Evolutionary conservation across 495 filamentous ascomycete genomes (phyloP), one percentile per base, ranked within the genome.

Genomic region (Penicillium robsamsonii): DNA sequence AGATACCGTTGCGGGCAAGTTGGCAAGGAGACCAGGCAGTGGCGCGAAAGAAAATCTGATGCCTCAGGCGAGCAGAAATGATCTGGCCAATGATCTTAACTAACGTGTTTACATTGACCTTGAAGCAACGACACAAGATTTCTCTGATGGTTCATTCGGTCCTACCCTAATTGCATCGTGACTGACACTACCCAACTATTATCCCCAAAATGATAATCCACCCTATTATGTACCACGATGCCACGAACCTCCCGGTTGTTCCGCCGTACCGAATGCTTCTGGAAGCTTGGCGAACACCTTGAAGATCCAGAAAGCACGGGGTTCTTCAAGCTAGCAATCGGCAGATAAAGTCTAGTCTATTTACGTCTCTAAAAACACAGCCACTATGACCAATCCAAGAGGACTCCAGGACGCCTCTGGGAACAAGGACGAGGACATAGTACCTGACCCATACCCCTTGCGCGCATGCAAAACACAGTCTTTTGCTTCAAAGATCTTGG

Each of bases 391-490:
- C 17, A 30, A 7, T 10, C 20, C 27, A 12, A 40, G 11, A 20
- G n/a, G 45, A n/a, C 12, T 3, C 29, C 15, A 41, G 20, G 25
- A 29, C n/a, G 24, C 37, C 30, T 37, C 33, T 31, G 17, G 25
- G 22, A 42, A 57, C 50, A 38, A 47, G 50, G 55, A 48, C 35
- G 20, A 53, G 50, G 59, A 59, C 59, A 61, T 53, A n/a, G 65
- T 65, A 68, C 61, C 59, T 67, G 65, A 60, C 30, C 65, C 62
- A 68, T 47, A 47, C 63, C 65, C 65, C 65, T 68, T 68, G 62
- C 65, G 40, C 51, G 43, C 31, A 58, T 46, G 31, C 50, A 44
- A 53, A 60, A 61, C 41, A 24, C 30, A 20, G 20, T 38, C 35
- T 57, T 29, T 37, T 42, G 53, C 57, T 60, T 56, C 38, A 42